Evolutionary conservation across 2,329 filamentous ascomycete genomes (phyloP), one percentile per base, ranked within the genome.

Genomic region (Lasiodiplodia theobromae): DNA sequence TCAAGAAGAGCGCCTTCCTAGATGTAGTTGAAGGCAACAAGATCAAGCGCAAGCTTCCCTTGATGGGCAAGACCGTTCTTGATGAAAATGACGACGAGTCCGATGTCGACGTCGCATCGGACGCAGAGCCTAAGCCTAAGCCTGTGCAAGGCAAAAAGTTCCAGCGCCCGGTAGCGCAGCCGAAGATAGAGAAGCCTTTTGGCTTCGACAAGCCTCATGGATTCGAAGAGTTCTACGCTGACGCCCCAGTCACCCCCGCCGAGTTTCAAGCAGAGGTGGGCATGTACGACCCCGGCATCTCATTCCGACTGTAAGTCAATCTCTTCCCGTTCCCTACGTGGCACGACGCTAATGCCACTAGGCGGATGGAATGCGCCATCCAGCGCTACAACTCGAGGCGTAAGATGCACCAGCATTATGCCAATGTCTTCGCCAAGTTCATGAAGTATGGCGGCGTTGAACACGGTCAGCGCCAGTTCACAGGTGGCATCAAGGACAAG

Each of bases 361-460:
- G 52, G 68, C 93, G 96, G 57, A 93, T 98, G 51, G 91, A 97
- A 75, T 87, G 90, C 31, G 96, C 93, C 57, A 91, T 98, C 67
- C 89, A 94, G 72, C 91, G 93, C 16, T 99, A 91, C 81, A 89
- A 91, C 70, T 85, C 87, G 44, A 91, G 90, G 57, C 91, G 94
- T 38, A 94, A 92, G 71, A 86, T 97, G 69, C 87, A 91, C 69
- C 78, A 83, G 14, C 83, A 88, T 4, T 88, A 89, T 28, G 78
- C 83, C 4, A 82, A 86, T 21, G 82, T 94, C 40, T 96, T 99
- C 80, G 86, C 88, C 74, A 92, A 92, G 71, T 97, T 96, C 75
- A 87, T 98, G 68, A 86, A 88, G 44, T 91, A 95, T 54, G 96
- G 96, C 2, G 95, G 96, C 4, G 86, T 99, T 51, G 89, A 93